Evolutionary conservation across 2,329 filamentous ascomycete species (phyloP).

Genomic region (Microdochium paspali): DNA sequence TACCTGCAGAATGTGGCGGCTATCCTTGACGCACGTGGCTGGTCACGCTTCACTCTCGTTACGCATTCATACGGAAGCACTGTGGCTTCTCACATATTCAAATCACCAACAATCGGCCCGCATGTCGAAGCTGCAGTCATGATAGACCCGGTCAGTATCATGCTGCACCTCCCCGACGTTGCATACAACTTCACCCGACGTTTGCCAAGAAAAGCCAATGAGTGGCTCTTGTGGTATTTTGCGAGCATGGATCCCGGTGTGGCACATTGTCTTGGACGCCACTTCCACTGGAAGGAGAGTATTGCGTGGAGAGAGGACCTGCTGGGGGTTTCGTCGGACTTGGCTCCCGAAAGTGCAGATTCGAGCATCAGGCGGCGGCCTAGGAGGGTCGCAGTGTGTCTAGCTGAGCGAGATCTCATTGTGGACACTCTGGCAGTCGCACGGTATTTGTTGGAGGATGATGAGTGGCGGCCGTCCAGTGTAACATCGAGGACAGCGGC

Average conservation of each 20-base stretch:
- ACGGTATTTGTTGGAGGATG: constrained; percentile 39
- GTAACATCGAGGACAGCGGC: background rate
- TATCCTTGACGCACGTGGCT: constrained; percentile 49
- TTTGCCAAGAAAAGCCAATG: constrained; percentile 46
- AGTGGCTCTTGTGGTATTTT: constrained; percentile 64
- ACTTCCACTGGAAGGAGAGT: constrained; percentile 66
- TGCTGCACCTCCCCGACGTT: constrained; percentile 60
- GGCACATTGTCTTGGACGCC: constrained; percentile 51
- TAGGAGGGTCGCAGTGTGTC: constrained; percentile 39
- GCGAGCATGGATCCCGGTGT: constrained; percentile 59
- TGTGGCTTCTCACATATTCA: constrained; percentile 52
- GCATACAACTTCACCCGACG: constrained; percentile 61
- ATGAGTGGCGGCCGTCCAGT: constrained; percentile 14
- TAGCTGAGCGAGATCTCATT: constrained; percentile 55
- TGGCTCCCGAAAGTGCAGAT: constrained; percentile 3
- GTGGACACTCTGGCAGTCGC: constrained; percentile 50
- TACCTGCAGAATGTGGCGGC: constrained; percentile 45
- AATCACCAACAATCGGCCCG: constrained; percentile 32
- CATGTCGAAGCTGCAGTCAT: constrained; percentile 39
- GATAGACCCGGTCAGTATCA: constrained; percentile 54
- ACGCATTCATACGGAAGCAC: constrained; percentile 58
- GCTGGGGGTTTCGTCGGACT: constrained; percentile 13
- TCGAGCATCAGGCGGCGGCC: background rate
- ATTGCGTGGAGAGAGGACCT: constrained; percentile 63
- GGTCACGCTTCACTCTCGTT: constrained; percentile 48